Conservation (phyloP, 75 land plant species). For the Cryptomeria japonica region DNA sequence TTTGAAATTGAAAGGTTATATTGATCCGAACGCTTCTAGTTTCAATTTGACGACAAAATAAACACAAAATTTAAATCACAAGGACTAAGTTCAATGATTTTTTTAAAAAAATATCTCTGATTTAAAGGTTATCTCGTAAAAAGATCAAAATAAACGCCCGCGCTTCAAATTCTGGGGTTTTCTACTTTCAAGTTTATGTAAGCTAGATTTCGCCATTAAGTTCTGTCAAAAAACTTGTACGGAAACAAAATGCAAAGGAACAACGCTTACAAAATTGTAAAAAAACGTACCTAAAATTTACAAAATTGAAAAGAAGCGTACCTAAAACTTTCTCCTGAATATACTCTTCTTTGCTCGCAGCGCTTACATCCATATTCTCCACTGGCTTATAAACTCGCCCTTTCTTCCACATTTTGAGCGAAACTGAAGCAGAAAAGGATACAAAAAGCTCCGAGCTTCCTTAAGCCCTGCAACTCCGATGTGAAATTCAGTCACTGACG, state of each 20-base stretch:
- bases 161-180: too few species aligned
- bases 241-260: background rate
- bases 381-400: slow-evolving; percentile 3
- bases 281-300: background rate
- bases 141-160: too few species aligned
- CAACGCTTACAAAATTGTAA: background rate
- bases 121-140: too few species aligned
- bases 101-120: too few species aligned
- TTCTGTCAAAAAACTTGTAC: background rate
- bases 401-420: background rate
- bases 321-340: background rate
- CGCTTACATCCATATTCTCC: background rate
- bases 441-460: background rate
- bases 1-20: too few species aligned
- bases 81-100: too few species aligned
- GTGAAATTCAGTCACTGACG: background rate
- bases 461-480: background rate
- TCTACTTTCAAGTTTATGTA: too few species aligned
- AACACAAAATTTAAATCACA: too few species aligned
- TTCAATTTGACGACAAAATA: too few species aligned
- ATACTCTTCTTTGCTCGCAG: background rate
- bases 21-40: too few species aligned
- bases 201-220: background rate
- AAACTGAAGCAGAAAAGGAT: too few species aligned
- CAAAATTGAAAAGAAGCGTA: background rate